A percentile compares a stretch with the other conserved stretches of the same genome.
Conservation (phyloP, 352 stramenopile species). For the Globisporangium polare region DNA sequence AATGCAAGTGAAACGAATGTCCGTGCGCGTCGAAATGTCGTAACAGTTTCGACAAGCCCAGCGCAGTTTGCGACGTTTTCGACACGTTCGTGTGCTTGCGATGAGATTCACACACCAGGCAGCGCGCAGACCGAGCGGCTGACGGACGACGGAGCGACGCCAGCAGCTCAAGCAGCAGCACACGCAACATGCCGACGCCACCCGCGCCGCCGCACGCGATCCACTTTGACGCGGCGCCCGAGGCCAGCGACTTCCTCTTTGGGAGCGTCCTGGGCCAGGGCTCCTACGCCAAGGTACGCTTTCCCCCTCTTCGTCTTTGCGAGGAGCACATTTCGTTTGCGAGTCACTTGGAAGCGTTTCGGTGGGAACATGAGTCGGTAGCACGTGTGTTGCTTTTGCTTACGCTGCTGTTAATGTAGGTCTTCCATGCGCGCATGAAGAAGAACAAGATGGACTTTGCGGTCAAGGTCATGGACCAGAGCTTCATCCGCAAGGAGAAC, state of each 20-base stretch:
- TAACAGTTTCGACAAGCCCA: too few relatives aligned
- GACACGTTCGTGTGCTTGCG: too few relatives aligned
- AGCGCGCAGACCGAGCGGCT: neutral
- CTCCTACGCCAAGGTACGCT: constrained; percentile 78
- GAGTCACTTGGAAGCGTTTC: neutral
- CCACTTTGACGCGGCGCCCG: constrained; percentile 58
- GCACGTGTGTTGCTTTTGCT: neutral
- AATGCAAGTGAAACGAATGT: too few relatives aligned
- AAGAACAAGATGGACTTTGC: constrained; percentile 76
- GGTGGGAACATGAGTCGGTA: neutral
- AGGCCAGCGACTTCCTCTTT: constrained; percentile 84
- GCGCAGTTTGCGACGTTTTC: too few relatives aligned
- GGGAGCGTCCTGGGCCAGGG: constrained; percentile 83
- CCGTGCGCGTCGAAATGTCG: too few relatives aligned
- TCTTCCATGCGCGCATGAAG: constrained; percentile 87
- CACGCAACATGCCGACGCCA: neutral
- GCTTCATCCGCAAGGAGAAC: constrained; percentile 89
- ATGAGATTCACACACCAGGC: neutral
- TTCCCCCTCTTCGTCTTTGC: neutral
- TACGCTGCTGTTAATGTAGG: constrained; percentile 30
- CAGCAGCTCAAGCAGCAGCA: neutral
- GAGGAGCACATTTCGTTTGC: neutral
- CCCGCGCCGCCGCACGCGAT: constrained; percentile 34
- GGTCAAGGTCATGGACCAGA: constrained; percentile 91
- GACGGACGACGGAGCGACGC: neutral